Percentiles rank a stretch among this genome's conserved stretches.
These are phyloP conservation scores for Penicillium thymicola DNA, from an alignment of 2,329 filamentous ascomycete species.

Conservation along the genomic window DNA sequence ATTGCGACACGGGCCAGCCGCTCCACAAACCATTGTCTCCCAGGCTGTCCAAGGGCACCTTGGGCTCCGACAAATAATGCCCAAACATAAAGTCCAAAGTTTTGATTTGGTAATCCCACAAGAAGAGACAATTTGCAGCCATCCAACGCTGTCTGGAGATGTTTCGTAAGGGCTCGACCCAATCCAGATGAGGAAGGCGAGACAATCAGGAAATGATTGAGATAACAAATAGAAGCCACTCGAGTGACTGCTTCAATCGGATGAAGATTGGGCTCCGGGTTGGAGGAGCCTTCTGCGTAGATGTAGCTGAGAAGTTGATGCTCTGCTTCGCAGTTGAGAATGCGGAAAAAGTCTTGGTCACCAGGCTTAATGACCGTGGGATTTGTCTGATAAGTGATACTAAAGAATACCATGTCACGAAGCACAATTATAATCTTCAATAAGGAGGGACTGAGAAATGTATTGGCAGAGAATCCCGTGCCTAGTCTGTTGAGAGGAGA, in stretches of 20 bases:
- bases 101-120: conserved; percentile 16
- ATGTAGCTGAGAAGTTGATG: conserved; percentile 40
- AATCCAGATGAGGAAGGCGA: conserved; percentile 34
- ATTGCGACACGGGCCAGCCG: conserved; percentile 23
- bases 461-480: conserved; percentile 27
- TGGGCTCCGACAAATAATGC: conserved; percentile 35
- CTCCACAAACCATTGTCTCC: conserved; percentile 33
- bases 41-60: conserved; percentile 26
- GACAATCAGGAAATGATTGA: conserved; percentile 34
- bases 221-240: conserved; percentile 31
- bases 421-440: conserved; percentile 26
- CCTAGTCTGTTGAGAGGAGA: conserved; percentile 28
- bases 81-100: conserved; percentile 31
- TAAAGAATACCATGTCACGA: conserved; percentile 34
- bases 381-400: conserved; percentile 25
- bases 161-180: conserved; percentile 33
- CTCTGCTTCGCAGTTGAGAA: conserved; percentile 35
- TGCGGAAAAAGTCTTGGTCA: conserved; percentile 35
- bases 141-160: conserved; percentile 24
- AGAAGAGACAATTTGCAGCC: conserved; percentile 19
- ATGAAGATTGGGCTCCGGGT: conserved; percentile 14
- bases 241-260: conserved; percentile 32
- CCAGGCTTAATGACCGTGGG: conserved; percentile 17
- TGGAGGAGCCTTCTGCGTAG: conserved; percentile 16
- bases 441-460: conserved; percentile 29